Evolutionary conservation across 2,329 filamentous ascomycete genomes (phyloP).

Genomic region (Hansfordia pulvinata): DNA sequence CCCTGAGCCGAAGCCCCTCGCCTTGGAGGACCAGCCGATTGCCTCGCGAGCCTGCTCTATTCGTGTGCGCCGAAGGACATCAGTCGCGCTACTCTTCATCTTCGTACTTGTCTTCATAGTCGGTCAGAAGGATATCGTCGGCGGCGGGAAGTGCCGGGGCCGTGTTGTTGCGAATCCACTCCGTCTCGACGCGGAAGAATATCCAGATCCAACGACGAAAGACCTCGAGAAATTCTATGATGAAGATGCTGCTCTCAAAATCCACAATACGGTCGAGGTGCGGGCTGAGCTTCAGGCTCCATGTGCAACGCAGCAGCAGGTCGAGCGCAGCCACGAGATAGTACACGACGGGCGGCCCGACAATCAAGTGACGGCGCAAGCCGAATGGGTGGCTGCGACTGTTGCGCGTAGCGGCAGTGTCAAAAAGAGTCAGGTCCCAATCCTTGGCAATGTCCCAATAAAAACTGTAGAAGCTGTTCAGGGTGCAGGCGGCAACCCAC

Average conservation of each 20-base stretch:
- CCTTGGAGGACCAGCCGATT: too few species aligned
- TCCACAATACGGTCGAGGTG: constrained; percentile 76
- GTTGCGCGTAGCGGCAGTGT: constrained; percentile 39
- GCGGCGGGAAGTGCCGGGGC: constrained; percentile 43
- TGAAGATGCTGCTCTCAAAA: constrained; percentile 76
- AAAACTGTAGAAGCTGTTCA: constrained; percentile 92
- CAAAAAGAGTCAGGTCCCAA: constrained; percentile 83
- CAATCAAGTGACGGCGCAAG: constrained; percentile 59
- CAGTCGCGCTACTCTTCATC: constrained; percentile 36
- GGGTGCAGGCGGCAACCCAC: constrained; percentile 59
- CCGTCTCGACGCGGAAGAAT: constrained; percentile 87
- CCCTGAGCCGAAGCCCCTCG: too few species aligned
- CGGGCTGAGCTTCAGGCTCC: constrained; percentile 76
- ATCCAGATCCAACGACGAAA: constrained; percentile 91
- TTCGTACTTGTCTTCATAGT: constrained; percentile 50
- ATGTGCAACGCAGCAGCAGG: constrained; percentile 73
- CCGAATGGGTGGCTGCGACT: constrained; percentile 60
- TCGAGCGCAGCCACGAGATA: constrained; percentile 72
- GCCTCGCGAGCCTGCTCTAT: too few species aligned
- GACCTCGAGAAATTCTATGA: constrained; percentile 79
- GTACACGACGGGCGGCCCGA: constrained; percentile 62
- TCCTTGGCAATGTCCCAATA: constrained; percentile 97
- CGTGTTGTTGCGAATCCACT: constrained; percentile 57
- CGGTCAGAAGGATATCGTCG: constrained; percentile 65
- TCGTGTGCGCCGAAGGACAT: too few species aligned